Conservation (phyloP, 106 monocot species). For the Iris macrosiphon region DNA sequence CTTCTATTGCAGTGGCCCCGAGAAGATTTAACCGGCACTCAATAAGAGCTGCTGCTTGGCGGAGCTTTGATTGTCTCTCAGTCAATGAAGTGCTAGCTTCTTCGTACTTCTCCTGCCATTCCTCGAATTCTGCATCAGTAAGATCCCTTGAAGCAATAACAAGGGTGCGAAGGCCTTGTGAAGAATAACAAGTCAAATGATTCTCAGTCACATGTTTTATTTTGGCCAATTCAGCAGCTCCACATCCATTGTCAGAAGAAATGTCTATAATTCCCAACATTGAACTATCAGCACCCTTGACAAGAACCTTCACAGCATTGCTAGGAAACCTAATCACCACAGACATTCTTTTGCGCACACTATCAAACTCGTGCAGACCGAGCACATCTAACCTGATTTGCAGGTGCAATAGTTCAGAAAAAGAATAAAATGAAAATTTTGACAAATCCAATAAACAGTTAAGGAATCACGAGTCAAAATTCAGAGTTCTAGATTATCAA, state of each 20-base stretch:
- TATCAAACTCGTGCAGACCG: slow-evolving; percentile 98
- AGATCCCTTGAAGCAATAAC: slow-evolving; percentile 77
- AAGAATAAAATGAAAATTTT: background rate
- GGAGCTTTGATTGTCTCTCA: slow-evolving; percentile 78
- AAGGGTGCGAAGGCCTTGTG: slow-evolving; percentile 78
- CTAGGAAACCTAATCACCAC: slow-evolving; percentile 89
- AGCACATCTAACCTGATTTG: slow-evolving; percentile 90
- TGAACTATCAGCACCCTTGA: slow-evolving; percentile 95
- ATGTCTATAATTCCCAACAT: slow-evolving; percentile 57
- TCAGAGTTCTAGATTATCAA: background rate
- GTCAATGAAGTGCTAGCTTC: slow-evolving; percentile 90
- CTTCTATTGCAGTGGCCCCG: slow-evolving; percentile 94
- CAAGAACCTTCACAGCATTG: slow-evolving; percentile 78
- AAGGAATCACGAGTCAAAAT: background rate
- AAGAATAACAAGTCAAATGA: slow-evolving; percentile 65
- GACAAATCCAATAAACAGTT: background rate
- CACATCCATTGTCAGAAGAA: slow-evolving; percentile 6
- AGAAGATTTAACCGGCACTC: slow-evolving; percentile 82
- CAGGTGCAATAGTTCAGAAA: slow-evolving; percentile 8
- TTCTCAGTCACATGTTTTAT: slow-evolving; percentile 55
- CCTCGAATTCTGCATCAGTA: slow-evolving; percentile 59
- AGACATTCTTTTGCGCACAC: slow-evolving; percentile 97
- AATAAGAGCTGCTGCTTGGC: slow-evolving; percentile 66
- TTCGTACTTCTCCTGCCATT: slow-evolving; percentile 82
- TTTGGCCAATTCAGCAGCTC: slow-evolving; percentile 12